Percentiles rank a stretch among this genome's conserved stretches.
These are phyloP conservation scores for Scytalidium sp. DNA, from an alignment of 2,329 filamentous ascomycete species.

Conservation along the genomic window DNA sequence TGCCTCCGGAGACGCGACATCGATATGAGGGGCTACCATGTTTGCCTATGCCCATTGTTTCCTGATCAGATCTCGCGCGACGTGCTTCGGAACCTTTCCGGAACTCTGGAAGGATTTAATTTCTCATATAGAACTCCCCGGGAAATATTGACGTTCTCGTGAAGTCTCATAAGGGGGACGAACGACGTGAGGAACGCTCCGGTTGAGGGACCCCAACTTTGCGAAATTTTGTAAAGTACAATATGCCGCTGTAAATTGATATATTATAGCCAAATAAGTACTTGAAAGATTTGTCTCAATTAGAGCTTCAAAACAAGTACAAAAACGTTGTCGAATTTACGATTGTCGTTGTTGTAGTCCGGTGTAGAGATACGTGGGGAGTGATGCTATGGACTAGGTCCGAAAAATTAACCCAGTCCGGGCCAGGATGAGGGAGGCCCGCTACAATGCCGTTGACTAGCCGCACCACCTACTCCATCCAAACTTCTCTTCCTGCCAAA, in stretches of 20 bases:
- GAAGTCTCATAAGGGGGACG: neutral
- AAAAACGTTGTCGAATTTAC: conserved; percentile 51
- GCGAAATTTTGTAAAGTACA: conserved; percentile 1
- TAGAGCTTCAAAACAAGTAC: conserved; percentile 60
- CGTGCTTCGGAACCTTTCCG: neutral
- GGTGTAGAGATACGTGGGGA: conserved; percentile 27
- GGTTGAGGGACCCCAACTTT: neutral
- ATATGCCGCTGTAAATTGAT: conserved; percentile 15
- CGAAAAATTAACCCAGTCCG: conserved; percentile 28
- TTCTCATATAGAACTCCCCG: neutral
- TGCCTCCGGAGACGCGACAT: neutral
- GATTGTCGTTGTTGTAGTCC: conserved; percentile 19
- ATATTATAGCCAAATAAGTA: conserved; percentile 26
- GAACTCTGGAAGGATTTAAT: neutral
- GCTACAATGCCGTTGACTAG: conserved; percentile 19
- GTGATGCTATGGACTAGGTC: conserved; percentile 30
- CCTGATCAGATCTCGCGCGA: neutral
- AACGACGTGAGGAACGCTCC: neutral
- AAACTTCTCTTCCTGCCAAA: conserved; percentile 26
- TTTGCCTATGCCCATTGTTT: neutral
- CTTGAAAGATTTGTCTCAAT: conserved; percentile 36
- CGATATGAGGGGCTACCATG: neutral
- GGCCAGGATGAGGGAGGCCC: conserved; percentile 29
- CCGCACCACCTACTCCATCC: conserved; percentile 29
- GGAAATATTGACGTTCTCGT: neutral